Base-by-base conservation (phyloP, 2,329 filamentous ascomycete genomes). In the Venturia oleaginea region DNA sequence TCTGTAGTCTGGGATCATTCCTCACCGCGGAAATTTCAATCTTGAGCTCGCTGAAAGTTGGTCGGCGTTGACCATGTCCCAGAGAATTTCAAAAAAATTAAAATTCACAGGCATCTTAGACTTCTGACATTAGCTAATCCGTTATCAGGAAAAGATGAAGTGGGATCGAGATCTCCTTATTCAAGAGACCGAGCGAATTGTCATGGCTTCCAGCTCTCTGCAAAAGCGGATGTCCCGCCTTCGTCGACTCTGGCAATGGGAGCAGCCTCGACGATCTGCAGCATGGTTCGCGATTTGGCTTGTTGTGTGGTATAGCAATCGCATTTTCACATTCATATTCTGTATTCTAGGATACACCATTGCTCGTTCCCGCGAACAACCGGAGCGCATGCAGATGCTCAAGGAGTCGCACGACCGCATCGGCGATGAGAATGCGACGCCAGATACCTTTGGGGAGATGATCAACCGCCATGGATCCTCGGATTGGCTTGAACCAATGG, bases 161-260 rank as follows among this genome's bases (percentile, higher is more conserved):
- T 76, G 76, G 64, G 74, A 76, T 57, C 64, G 74, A 30, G 74
- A 76, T 65, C 70, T 70, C 38, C 66, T 75, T 4, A 68, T 71
- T n/a, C 68, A 69, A 32, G 71, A 75, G 51, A 60, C 76, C 27
- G 75, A 78, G 65, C 72, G 76, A 22, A 66, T 78, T 4, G 67
- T 77, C 24, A 74, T 78, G 64, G 74, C 73, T n/a, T 76, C 72
- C 34, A 62, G 40, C n/a, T 10, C 38, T 15, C 15, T 62, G 17
- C 61, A 62, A 38, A 46, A 43, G 24, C 27, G 38, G 7, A 6
- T 54, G n/a, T 62, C 43, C 11, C 40, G 46, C n/a, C 46, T 62
- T 10, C 61, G 32, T 54, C 30, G 42, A 32, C 40, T 62, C 24
- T 54, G 61, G 61, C 30, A 51, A 17, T 62, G 61, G 61, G n/a